Conservation (phyloP, 2,329 filamentous ascomycete species). For the Thelonectria blattea region DNA sequence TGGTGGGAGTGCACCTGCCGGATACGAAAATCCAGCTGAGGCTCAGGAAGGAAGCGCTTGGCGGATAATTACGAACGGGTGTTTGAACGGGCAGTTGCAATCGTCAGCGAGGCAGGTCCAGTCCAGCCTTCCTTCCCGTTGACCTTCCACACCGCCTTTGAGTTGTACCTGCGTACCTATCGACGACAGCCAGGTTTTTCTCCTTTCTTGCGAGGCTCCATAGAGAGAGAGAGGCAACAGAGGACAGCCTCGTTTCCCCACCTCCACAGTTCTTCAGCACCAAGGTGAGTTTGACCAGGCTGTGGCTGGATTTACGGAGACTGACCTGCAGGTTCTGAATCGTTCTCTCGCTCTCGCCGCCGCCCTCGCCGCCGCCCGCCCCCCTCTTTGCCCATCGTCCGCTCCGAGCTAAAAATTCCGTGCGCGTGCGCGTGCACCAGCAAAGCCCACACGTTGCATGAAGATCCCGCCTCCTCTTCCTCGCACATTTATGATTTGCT, state of each 20-base stretch:
- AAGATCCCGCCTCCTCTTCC: conserved; percentile 9
- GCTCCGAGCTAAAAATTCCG: conserved; percentile 17
- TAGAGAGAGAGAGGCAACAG: background rate
- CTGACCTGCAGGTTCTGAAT: background rate
- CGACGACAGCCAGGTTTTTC: too few relatives aligned
- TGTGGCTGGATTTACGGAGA: background rate
- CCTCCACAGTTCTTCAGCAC: background rate
- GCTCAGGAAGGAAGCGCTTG: too few relatives aligned
- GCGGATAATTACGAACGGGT: too few relatives aligned
- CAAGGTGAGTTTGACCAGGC: background rate
- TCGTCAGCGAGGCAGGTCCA: too few relatives aligned
- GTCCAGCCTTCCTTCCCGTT: background rate
- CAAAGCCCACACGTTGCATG: background rate
- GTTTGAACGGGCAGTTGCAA: too few relatives aligned
- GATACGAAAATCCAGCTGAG: too few relatives aligned
- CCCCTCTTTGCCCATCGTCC: background rate
- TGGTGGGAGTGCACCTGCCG: too few relatives aligned
- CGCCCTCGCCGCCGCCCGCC: background rate
- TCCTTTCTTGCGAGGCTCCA: background rate
- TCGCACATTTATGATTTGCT: conserved; percentile 10
- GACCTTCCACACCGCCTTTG: background rate
- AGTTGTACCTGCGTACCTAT: too few relatives aligned
- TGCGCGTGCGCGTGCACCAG: conserved; percentile 11
- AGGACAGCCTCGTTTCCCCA: background rate
- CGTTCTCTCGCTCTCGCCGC: background rate